Evolutionary conservation across 768 basidiomycete genomes (phyloP), one percentile per base, ranked within the genome.

Genomic region (Coprinellus micaceus): DNA sequence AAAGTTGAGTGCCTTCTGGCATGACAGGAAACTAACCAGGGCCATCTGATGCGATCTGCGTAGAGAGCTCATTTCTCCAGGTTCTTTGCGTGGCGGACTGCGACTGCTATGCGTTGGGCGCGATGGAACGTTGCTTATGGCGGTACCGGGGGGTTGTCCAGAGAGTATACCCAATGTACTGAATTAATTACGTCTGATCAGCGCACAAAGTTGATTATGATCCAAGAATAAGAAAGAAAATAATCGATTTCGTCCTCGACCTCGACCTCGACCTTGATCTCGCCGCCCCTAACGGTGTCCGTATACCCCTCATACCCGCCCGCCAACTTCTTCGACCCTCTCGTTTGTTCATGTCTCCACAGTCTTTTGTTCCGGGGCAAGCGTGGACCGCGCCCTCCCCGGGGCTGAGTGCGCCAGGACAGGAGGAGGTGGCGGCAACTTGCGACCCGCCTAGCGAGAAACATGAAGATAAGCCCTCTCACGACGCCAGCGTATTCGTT

Each of bases 401-500:
- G 19, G 19, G n/a, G 15, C 15, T 6, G n/a, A 17, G 40, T 37
- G 49, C n/a, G 30, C 30, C 33, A 4, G 6, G 49, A 36, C 33
- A 33, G 12, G 33, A 22, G 13, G 15, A n/a, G 12, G 21, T 19
- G 22, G 4, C 12, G 6, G 13, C 64, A 52, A 30, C 60, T 30
- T 29, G 58, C 56, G 36, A 54, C 22, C 39, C 61, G 53, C 33
- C 56, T 56, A 55, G 57, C 36, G 52, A 63, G 24, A 67, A 70
- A 56, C 69, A 66, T 59, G 74, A 72, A 28, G 74, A 84, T 44
- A 82, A 76, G 63, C 74, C 80, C 65, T 79, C 82, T 54, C 87
- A 90, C 66, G 86, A 91, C 60, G 84, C 89, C 39, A 91, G 88
- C 63, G 79, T 93, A 63, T 93, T 93, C 68, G 85, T 92, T 58